Evolutionary conservation across 2,329 filamentous ascomycete genomes (phyloP).

Genomic region (Trichoderma atrobrunneum): DNA sequence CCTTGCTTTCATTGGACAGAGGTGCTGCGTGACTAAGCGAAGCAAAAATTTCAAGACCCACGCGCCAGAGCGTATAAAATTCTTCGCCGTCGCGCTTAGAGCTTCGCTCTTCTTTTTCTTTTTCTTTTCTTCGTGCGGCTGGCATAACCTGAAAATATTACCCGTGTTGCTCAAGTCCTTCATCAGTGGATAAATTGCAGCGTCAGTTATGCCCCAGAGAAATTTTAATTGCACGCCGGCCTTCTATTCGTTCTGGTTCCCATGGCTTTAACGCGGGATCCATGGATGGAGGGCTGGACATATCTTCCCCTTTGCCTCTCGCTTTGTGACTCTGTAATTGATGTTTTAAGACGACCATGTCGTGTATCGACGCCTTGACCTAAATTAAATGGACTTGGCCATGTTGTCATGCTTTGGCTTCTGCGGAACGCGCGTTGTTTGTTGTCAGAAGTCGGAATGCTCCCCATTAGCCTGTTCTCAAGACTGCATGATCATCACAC

Average conservation of each 20-base stretch:
- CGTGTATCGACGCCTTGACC: not conserved
- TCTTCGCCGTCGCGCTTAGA: constrained; percentile 21
- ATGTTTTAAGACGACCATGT: not conserved
- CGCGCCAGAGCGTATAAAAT: constrained; percentile 31
- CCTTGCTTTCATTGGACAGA: not conserved
- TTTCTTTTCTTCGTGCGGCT: constrained; percentile 73
- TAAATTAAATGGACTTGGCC: not conserved
- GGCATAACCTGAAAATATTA: constrained; percentile 65
- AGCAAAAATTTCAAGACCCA: not conserved
- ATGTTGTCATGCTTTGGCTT: not conserved
- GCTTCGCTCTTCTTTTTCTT: constrained; percentile 36
- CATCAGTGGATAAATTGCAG: constrained; percentile 55
- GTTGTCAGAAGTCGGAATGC: not conserved
- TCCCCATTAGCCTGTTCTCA: not conserved
- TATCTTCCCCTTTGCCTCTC: constrained; percentile 15
- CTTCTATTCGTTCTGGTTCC: constrained; percentile 44
- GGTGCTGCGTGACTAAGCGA: constrained; percentile 24
- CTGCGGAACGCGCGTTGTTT: not conserved
- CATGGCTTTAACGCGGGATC: constrained; percentile 29
- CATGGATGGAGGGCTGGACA: constrained; percentile 45
- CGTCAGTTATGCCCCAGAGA: constrained; percentile 79
- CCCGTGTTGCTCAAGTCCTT: constrained; percentile 77
- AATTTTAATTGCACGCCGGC: constrained; percentile 73
- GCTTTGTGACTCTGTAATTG: not conserved
- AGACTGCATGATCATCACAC: not conserved